Percentiles rank a stretch among this genome's conserved stretches.
phyloP scores from a whole-genome alignment of 2,329 filamentous ascomycete genomes.

The Ophiostoma sp. region DNA sequence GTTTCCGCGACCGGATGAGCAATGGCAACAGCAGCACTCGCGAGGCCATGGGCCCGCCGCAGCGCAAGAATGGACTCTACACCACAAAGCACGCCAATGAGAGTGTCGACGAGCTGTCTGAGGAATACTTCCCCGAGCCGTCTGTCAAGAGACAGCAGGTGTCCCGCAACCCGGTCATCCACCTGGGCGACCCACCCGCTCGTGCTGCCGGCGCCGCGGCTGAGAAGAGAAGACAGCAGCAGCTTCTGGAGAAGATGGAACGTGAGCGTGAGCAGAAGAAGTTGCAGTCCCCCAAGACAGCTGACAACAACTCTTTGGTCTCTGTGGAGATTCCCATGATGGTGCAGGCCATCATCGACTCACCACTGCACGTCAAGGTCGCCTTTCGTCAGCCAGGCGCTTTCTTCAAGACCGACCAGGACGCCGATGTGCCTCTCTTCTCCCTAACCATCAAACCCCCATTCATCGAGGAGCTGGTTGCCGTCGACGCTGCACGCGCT shows the following conservation, averaged over 20 bases:
- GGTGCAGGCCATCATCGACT: neutral
- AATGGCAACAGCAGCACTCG: neutral
- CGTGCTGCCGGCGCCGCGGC: neutral
- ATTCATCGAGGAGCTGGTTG: neutral
- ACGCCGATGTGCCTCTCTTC: neutral
- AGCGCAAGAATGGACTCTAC: neutral
- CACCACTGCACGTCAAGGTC: conserved; percentile 7
- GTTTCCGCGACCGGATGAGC: conserved; percentile 22
- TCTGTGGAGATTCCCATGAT: neutral
- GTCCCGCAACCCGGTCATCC: neutral
- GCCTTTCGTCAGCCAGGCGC: conserved; percentile 22
- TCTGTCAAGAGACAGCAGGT: neutral
- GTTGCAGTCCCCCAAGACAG: neutral
- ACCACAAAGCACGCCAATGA: neutral
- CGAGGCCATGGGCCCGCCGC: neutral
- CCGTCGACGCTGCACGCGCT: neutral
- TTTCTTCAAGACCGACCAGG: neutral
- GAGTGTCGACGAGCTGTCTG: conserved; percentile 4
- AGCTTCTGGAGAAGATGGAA: neutral
- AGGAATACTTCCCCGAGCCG: conserved; percentile 10
- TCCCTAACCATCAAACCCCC: neutral
- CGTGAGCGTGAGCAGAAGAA: neutral
- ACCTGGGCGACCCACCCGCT: neutral
- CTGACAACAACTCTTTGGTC: neutral
- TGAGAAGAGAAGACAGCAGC: neutral